Evolutionary conservation across 1,284 basidiomycete species (phyloP).

Genomic region (Trichosporon coremiiforme): DNA sequence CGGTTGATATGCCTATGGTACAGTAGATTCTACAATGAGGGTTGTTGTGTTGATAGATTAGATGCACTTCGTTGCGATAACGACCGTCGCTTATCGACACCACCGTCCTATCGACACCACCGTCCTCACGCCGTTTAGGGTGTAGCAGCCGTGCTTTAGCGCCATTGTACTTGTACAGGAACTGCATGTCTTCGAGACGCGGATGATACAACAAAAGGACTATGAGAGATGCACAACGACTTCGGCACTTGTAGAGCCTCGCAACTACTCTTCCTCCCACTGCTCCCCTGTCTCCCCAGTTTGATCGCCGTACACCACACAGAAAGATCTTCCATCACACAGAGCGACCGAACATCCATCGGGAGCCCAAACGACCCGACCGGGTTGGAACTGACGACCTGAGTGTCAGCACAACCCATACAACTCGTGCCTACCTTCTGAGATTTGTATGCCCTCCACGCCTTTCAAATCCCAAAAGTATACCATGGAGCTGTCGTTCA

Average conservation of each 20-base stretch:
- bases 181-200: too few relatives aligned
- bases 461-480: constrained; percentile 46
- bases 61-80: too few relatives aligned
- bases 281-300: background rate
- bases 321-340: constrained; percentile 36
- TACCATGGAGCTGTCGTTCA: constrained; percentile 33
- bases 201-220: too few relatives aligned
- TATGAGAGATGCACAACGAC: background rate
- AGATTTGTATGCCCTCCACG: constrained; percentile 48
- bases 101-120: too few relatives aligned
- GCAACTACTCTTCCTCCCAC: constrained; percentile 22
- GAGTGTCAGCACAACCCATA: background rate
- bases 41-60: too few relatives aligned
- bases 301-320: constrained; percentile 39
- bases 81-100: too few relatives aligned
- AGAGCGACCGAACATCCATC: constrained; percentile 43
- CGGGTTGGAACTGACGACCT: constrained; percentile 30
- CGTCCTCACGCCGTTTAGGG: too few relatives aligned
- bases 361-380: constrained; percentile 40
- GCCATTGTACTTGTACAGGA: too few relatives aligned
- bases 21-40: too few relatives aligned
- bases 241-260: background rate
- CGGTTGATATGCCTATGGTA: too few relatives aligned
- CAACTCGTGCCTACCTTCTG: constrained; percentile 35
- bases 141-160: too few relatives aligned